These are phyloP conservation scores for Carex sylvatica DNA, from an alignment of 202 grass and related monocot genomes.

Conservation along the genomic window DNA sequence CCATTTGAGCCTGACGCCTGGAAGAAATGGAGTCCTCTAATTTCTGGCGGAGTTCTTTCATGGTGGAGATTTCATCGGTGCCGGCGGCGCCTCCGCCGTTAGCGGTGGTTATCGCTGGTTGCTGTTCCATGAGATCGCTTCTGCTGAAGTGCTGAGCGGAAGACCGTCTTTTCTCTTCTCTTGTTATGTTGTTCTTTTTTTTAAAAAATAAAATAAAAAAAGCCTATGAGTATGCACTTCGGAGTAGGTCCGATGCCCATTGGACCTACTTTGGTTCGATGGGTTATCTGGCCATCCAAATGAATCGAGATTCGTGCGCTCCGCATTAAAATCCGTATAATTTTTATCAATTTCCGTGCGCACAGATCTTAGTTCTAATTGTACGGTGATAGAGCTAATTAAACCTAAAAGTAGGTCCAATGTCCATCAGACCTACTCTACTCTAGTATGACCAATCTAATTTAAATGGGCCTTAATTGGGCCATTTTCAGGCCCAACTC, in stretches of 20 bases:
- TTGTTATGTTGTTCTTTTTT: neutral
- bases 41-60: constrained; percentile 63
- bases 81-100: constrained; percentile 1
- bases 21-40: constrained; percentile 58
- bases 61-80: constrained; percentile 47
- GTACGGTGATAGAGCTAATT: too few relatives aligned
- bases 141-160: neutral
- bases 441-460: neutral
- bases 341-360: too few relatives aligned
- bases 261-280: too few relatives aligned
- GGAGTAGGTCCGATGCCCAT: too few relatives aligned
- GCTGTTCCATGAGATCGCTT: constrained; percentile 45
- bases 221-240: neutral
- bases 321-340: too few relatives aligned
- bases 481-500: neutral
- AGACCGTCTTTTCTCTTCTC: neutral
- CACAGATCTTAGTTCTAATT: too few relatives aligned
- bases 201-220: neutral
- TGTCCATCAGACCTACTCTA: too few relatives aligned
- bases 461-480: neutral
- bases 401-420: too few relatives aligned
- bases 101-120: constrained; percentile 33
- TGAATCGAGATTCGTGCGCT: too few relatives aligned
- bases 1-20: constrained; percentile 67
- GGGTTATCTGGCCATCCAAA: too few relatives aligned